Percentiles rank a stretch among this genome's conserved stretches.
Conservation (phyloP, 805 yeast species). For the Metschnikowia kofuensis region DNA sequence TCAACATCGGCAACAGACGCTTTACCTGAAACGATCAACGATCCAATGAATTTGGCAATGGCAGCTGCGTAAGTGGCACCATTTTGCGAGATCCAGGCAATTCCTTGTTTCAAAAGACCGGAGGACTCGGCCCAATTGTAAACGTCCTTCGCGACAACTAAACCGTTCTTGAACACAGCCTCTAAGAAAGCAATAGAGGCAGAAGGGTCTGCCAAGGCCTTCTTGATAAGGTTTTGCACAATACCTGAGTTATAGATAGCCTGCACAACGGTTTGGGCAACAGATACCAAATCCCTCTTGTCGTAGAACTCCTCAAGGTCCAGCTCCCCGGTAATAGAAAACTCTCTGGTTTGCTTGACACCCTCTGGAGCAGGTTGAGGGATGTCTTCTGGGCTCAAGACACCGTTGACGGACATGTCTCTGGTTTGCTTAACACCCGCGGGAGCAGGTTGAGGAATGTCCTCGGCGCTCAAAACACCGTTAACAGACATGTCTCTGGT, state of each 20-base stretch:
- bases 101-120: constrained; percentile 30
- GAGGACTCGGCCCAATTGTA: constrained; percentile 36
- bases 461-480: too few relatives aligned
- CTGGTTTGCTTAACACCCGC: not conserved
- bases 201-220: constrained; percentile 37
- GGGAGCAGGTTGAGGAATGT: too few relatives aligned
- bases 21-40: constrained; percentile 23
- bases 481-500: not conserved
- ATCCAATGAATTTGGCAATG: constrained; percentile 28
- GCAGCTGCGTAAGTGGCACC: constrained; percentile 26
- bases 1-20: constrained; percentile 26
- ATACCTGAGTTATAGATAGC: constrained; percentile 36
- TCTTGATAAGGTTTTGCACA: constrained; percentile 28
- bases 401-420: not conserved
- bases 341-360: not conserved
- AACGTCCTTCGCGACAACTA: constrained; percentile 32
- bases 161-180: constrained; percentile 32
- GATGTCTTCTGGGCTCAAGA: too few relatives aligned
- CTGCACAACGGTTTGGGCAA: constrained; percentile 26
- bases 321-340: constrained; percentile 16
- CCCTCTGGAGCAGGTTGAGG: too few relatives aligned
- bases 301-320: constrained; percentile 26
- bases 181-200: constrained; percentile 32
- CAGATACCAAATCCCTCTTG: constrained; percentile 35
- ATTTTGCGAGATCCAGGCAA: constrained; percentile 23